These are phyloP conservation scores for Suillus discolor DNA, from an alignment of 768 basidiomycete species.

Conservation along the genomic window DNA sequence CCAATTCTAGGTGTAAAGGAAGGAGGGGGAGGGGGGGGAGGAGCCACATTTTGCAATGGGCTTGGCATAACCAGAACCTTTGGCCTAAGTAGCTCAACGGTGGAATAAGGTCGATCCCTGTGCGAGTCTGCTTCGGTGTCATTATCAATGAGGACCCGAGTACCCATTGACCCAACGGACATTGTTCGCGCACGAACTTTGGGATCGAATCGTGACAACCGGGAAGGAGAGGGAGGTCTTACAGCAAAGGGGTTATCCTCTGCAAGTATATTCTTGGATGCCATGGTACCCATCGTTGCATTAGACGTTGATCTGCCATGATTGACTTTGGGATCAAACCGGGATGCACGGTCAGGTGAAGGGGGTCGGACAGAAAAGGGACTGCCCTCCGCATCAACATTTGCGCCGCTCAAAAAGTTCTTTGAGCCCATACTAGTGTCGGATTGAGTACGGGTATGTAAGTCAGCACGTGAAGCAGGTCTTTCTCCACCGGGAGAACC, in stretches of 20 bases:
- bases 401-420: slow-evolving; percentile 41
- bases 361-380: slow-evolving; percentile 39
- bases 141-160: slow-evolving; percentile 61
- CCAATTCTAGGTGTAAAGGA: slow-evolving; percentile 48
- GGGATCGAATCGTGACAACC: slow-evolving; percentile 80
- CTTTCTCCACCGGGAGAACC: slow-evolving; percentile 48
- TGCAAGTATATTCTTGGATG: slow-evolving; percentile 35
- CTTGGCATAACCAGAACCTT: slow-evolving; percentile 96
- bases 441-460: slow-evolving; percentile 53
- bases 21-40: slow-evolving; percentile 36
- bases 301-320: slow-evolving; percentile 44
- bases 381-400: slow-evolving; percentile 35
- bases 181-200: slow-evolving; percentile 65
- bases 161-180: slow-evolving; percentile 69
- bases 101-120: slow-evolving; percentile 67
- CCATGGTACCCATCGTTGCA: slow-evolving; percentile 46
- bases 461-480: slow-evolving; percentile 36
- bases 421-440: slow-evolving; percentile 53
- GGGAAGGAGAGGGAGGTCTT: slow-evolving; percentile 59
- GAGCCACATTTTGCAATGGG: slow-evolving; percentile 62
- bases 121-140: slow-evolving; percentile 39
- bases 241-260: slow-evolving; percentile 70
- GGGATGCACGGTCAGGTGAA: slow-evolving; percentile 42
- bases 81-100: slow-evolving; percentile 79
- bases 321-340: slow-evolving; percentile 44